Evolutionary conservation across 2,329 filamentous ascomycete species (phyloP).

Genomic region (Colletotrichum gigasporum): DNA sequence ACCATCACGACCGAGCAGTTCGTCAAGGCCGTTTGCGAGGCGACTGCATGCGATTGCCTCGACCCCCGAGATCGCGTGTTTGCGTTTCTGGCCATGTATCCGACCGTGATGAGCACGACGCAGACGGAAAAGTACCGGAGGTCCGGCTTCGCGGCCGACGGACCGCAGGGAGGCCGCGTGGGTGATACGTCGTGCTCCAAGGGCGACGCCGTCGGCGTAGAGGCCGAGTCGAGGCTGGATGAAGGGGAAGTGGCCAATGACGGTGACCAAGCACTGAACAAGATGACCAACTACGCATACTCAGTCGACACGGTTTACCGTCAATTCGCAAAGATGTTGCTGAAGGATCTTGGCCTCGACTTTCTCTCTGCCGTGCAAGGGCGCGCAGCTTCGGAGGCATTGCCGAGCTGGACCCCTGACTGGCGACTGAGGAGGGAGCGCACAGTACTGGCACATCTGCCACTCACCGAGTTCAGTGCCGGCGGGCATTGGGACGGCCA

Average conservation of each 20-base stretch:
- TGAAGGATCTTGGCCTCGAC: neutral
- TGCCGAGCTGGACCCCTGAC: slow-evolving; percentile 11
- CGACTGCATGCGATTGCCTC: neutral
- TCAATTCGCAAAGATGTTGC: neutral
- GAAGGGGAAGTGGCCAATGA: neutral
- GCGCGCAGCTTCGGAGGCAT: neutral
- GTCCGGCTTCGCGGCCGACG: neutral
- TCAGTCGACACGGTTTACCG: neutral
- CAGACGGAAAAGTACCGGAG: neutral
- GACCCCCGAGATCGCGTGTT: slow-evolving; percentile 1
- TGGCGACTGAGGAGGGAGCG: neutral
- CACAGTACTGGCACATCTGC: neutral
- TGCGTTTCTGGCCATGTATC: slow-evolving; percentile 5
- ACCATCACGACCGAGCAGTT: neutral
- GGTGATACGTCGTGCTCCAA: neutral
- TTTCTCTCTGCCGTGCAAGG: slow-evolving; percentile 7
- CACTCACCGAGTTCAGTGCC: neutral
- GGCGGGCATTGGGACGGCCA: neutral
- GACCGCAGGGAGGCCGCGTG: neutral
- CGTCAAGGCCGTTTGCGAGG: slow-evolving; percentile 9
- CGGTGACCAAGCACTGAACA: neutral
- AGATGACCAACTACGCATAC: neutral
- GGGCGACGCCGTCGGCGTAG: neutral
- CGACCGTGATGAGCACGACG: neutral
- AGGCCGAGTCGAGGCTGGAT: neutral